These are phyloP conservation scores for Rauvolfia tetraphylla DNA, from an alignment of 257 asterid genomes.

Conservation along the genomic window DNA sequence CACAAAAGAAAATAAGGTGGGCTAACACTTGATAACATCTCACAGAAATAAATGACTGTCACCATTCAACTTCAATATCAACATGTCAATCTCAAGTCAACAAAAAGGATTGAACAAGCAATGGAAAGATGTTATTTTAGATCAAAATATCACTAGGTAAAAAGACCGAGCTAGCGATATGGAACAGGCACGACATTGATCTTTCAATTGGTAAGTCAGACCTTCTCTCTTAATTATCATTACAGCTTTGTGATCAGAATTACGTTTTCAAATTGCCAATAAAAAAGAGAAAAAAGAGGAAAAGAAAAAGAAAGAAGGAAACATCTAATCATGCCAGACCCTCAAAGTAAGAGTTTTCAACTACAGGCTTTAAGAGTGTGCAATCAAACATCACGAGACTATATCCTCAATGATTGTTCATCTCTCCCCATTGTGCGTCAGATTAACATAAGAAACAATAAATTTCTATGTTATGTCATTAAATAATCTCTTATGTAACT, in stretches of 20 bases:
- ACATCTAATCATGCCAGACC: neutral
- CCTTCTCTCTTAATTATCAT: neutral
- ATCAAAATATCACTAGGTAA: neutral
- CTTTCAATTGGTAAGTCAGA: neutral
- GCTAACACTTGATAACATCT: neutral
- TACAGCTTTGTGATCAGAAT: neutral
- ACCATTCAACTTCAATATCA: conserved; percentile 5
- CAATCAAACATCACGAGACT: neutral
- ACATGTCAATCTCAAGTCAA: neutral
- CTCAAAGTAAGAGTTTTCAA: neutral
- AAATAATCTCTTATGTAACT: neutral
- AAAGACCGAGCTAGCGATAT: neutral
- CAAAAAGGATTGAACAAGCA: neutral
- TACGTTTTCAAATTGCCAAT: neutral
- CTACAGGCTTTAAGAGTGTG: neutral
- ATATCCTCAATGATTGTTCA: neutral
- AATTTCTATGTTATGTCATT: neutral
- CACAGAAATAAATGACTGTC: neutral
- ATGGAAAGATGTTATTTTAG: neutral
- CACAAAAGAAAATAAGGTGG: neutral
- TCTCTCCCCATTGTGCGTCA: neutral
- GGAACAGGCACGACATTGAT: neutral
- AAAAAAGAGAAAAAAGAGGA: neutral
- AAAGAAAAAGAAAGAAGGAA: neutral
- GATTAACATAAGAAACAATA: neutral